A percentile compares a stretch with the other conserved stretches of the same genome.
Conservation (phyloP, 164 flowering plant genomes). For the Aristolochia californica region DNA sequence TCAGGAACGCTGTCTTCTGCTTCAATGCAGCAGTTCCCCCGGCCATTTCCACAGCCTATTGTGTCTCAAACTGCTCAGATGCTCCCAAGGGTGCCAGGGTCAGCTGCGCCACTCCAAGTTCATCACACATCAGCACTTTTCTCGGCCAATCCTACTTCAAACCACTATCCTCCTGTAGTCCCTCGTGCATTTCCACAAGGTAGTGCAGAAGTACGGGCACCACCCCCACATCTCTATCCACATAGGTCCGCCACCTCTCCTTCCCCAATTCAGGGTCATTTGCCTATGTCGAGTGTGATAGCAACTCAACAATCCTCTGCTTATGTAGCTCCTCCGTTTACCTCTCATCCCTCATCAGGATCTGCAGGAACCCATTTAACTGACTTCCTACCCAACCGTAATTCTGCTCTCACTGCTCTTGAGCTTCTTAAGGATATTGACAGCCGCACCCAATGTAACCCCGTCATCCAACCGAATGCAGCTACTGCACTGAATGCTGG, state of each 20-base stretch:
- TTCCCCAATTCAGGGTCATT: conserved; percentile 2
- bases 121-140: conserved; percentile 22
- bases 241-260: conserved; percentile 23
- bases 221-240: conserved; percentile 47
- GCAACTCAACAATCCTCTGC: conserved; percentile 16
- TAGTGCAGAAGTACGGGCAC: conserved; percentile 30
- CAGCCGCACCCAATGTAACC: conserved; percentile 9
- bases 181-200: conserved; percentile 19
- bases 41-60: neutral
- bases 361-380: conserved; percentile 5
- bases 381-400: conserved; percentile 7
- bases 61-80: conserved; percentile 14
- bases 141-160: conserved; percentile 9
- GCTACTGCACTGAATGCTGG: conserved; percentile 4
- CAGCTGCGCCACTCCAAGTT: conserved; percentile 12
- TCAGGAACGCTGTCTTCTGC: conserved; percentile 13
- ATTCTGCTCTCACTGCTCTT: conserved; percentile 13
- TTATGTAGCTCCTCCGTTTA: conserved; percentile 1
- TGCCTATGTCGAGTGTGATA: conserved; percentile 9
- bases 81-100: conserved; percentile 2
- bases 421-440: conserved; percentile 19
- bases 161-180: conserved; percentile 10
- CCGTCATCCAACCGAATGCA: conserved; percentile 6
- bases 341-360: conserved; percentile 6
- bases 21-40: conserved; percentile 21